Percentiles rank a stretch among this genome's conserved stretches.
phyloP scores from a whole-genome alignment of 202 grass and related monocot species.

The Carex sylvatica region DNA sequence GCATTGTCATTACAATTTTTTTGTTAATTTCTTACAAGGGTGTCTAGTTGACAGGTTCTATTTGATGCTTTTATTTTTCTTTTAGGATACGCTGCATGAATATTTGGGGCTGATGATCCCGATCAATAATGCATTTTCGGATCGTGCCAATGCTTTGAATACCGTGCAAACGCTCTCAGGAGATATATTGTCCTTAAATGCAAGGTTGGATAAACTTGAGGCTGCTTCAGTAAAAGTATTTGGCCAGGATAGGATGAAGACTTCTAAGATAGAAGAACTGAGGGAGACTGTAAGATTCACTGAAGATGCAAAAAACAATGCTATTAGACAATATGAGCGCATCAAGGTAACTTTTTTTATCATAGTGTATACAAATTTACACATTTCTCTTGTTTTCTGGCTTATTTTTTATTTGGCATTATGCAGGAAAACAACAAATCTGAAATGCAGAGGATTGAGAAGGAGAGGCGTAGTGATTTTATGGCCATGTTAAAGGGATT shows the following conservation, averaged over 20 bases:
- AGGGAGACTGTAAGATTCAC: constrained; percentile 62
- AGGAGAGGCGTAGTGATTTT: constrained; percentile 64
- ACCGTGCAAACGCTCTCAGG: constrained; percentile 58
- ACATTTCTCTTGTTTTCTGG: background rate
- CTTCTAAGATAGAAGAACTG: constrained; percentile 67
- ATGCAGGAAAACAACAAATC: constrained; percentile 82
- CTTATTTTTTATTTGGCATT: constrained; percentile 22
- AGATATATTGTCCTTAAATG: constrained; percentile 63
- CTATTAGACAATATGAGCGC: constrained; percentile 59
- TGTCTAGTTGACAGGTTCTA: background rate
- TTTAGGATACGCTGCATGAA: constrained; percentile 67
- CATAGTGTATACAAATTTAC: constrained; percentile 26
- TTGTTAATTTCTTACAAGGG: background rate
- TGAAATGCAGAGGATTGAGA: constrained; percentile 83
- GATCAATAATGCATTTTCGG: constrained; percentile 75
- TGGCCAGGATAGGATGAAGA: constrained; percentile 55
- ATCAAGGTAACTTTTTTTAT: constrained; percentile 65
- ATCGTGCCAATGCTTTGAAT: constrained; percentile 68
- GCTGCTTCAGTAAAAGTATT: constrained; percentile 65
- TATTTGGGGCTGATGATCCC: constrained; percentile 76
- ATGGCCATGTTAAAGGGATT: constrained; percentile 80
- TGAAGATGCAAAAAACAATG: constrained; percentile 65
- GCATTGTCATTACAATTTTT: background rate
- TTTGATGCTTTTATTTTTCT: constrained; percentile 34
- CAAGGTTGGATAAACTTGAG: constrained; percentile 59